A percentile compares a stretch with the other conserved stretches of the same genome.
These are phyloP conservation scores for Sclerotinia subarctica DNA, from an alignment of 2,329 filamentous ascomycete species.

Conservation along the genomic window DNA sequence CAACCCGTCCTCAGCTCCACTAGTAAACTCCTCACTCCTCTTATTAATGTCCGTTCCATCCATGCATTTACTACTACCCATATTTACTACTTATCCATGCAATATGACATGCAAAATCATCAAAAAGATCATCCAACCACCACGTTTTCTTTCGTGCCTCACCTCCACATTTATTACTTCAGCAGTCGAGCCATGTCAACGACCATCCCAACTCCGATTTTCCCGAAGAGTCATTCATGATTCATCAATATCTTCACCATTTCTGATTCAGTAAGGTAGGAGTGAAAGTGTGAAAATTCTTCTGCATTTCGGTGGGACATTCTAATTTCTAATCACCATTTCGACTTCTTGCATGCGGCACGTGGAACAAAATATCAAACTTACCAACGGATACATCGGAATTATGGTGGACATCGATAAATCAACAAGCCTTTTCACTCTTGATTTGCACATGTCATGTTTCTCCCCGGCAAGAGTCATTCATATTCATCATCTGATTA, in stretches of 20 bases:
- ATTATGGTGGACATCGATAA: neutral
- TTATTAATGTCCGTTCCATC: neutral
- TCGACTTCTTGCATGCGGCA: conserved; percentile 1
- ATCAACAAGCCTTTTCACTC: neutral
- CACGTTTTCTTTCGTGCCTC: conserved; percentile 3
- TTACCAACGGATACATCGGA: neutral
- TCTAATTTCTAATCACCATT: conserved; percentile 4
- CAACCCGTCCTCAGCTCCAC: neutral
- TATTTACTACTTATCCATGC: conserved; percentile 3
- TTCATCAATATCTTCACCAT: conserved; percentile 12
- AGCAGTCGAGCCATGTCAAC: conserved; percentile 9
- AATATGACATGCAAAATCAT: neutral
- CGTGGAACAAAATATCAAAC: neutral
- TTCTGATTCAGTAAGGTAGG: neutral
- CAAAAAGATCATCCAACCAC: conserved; percentile 13
- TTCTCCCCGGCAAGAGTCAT: neutral
- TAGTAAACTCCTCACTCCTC: neutral
- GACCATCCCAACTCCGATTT: conserved; percentile 6
- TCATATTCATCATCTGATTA: conserved; percentile 9
- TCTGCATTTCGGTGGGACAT: neutral
- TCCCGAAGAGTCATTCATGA: conserved; percentile 10
- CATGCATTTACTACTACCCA: neutral
- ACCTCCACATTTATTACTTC: neutral
- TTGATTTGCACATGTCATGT: neutral
- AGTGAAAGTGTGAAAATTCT: neutral